These are phyloP conservation scores for Metarhizium rileyi DNA, from an alignment of 2,329 filamentous ascomycete species.

Conservation along the genomic window DNA sequence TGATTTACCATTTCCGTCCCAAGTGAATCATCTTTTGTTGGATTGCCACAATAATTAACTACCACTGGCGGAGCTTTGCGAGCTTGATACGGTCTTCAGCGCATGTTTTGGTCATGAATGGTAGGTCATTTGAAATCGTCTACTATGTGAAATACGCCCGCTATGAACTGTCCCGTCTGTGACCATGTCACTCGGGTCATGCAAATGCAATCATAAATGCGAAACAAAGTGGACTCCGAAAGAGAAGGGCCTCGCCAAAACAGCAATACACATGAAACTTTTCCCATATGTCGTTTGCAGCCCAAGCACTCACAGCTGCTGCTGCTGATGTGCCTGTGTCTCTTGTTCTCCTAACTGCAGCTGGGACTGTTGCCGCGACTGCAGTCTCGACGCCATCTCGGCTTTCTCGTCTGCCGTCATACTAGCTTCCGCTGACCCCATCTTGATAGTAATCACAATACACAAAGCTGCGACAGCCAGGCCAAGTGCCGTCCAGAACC, in stretches of 20 bases:
- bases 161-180: too few species aligned
- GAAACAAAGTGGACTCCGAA: too few species aligned
- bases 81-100: constrained; percentile 4
- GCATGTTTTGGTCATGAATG: not conserved
- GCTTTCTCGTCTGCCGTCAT: constrained; percentile 48
- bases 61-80: constrained; percentile 1
- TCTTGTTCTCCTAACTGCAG: not conserved
- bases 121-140: too few species aligned
- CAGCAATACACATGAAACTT: too few species aligned
- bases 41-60: not conserved
- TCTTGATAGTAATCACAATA: constrained; percentile 46
- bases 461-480: constrained; percentile 40
- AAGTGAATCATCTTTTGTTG: not conserved
- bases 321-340: not conserved
- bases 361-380: not conserved
- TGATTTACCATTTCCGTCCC: not conserved
- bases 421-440: constrained; percentile 45
- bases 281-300: too few species aligned
- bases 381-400: constrained; percentile 11
- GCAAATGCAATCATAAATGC: not conserved
- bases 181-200: too few species aligned
- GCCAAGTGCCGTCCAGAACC: constrained; percentile 57
- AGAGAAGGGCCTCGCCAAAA: too few species aligned
- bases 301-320: not conserved
- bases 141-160: not conserved